phyloP scores from a whole-genome alignment of 1,284 basidiomycete species.

The Anthracocystis walkeri region DNA sequence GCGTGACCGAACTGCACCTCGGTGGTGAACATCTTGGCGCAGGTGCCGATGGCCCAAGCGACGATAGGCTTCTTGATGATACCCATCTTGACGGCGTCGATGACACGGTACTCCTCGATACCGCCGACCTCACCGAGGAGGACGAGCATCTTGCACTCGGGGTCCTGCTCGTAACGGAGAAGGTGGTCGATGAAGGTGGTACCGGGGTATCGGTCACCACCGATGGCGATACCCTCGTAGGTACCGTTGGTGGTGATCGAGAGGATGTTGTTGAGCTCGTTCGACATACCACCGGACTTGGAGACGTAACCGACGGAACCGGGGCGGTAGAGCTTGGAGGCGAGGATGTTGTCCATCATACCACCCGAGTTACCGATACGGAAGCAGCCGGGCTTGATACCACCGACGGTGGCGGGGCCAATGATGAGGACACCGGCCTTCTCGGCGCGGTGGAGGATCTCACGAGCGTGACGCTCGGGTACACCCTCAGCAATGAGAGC shows the following conservation, averaged over 20 bases:
- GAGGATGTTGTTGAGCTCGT: conserved; percentile 99
- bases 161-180: conserved; percentile 95
- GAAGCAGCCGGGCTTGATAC: conserved; percentile 99
- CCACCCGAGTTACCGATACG: conserved; percentile 99
- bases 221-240: conserved; percentile 99
- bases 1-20: conserved; percentile 99
- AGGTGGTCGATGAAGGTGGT: conserved; percentile 99
- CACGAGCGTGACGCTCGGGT: conserved; percentile 94
- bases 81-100: conserved; percentile 94
- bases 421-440: conserved; percentile 92
- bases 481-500: conserved; percentile 99
- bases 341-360: conserved; percentile 99
- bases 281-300: conserved; percentile 99
- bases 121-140: conserved; percentile 98
- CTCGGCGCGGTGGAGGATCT: conserved; percentile 90
- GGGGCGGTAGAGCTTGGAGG: conserved; percentile 97
- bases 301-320: conserved; percentile 98
- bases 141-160: conserved; percentile 98
- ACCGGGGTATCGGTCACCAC: conserved; percentile 98
- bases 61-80: conserved; percentile 98
- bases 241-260: conserved; percentile 97
- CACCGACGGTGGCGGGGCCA: conserved; percentile 97
- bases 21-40: conserved; percentile 99
- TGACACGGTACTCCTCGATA: conserved; percentile 98
- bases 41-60: conserved; percentile 99